Percentiles rank a stretch among this genome's conserved stretches.
These are phyloP conservation scores for Phytophthora cajani DNA, from an alignment of 352 stramenopile genomes.

Conservation along the genomic window DNA sequence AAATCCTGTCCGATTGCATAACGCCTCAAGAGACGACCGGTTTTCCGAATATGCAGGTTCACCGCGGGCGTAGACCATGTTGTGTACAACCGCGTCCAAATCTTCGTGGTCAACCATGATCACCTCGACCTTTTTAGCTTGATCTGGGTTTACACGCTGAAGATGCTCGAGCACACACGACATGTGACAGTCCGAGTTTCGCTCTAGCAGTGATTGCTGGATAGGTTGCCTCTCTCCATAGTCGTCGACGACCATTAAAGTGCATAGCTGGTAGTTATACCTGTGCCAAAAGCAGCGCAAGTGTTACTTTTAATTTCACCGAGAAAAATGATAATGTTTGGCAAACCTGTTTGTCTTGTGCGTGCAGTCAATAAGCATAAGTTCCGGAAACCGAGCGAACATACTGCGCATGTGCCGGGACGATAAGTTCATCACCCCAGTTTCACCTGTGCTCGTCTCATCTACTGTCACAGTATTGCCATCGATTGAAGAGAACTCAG, in stretches of 20 bases:
- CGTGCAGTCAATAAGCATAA: conserved; percentile 13
- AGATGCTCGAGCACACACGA: conserved; percentile 12
- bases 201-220: conserved; percentile 13
- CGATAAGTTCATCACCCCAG: conserved; percentile 2
- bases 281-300: not conserved
- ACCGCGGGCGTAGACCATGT: conserved; percentile 26
- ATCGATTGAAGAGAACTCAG: conserved; percentile 8
- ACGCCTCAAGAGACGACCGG: not conserved
- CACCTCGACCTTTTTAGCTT: not conserved
- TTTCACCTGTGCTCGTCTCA: conserved; percentile 2
- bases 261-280: conserved; percentile 27
- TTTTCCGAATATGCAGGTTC: conserved; percentile 10
- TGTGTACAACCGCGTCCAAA: conserved; percentile 18
- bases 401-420: conserved; percentile 12
- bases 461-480: conserved; percentile 11
- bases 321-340: not conserved
- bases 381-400: conserved; percentile 3
- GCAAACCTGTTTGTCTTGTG: conserved; percentile 10
- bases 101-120: conserved; percentile 31
- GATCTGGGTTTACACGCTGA: not conserved
- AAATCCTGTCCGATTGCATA: conserved; percentile 10
- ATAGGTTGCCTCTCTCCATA: conserved; percentile 11
- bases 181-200: conserved; percentile 29
- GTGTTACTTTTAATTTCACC: too few relatives aligned
- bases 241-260: conserved; percentile 17